Percentiles rank a stretch among this genome's conserved stretches.
phyloP scores from a whole-genome alignment of 768 basidiomycete species.

The Boletus tomentosulus region DNA sequence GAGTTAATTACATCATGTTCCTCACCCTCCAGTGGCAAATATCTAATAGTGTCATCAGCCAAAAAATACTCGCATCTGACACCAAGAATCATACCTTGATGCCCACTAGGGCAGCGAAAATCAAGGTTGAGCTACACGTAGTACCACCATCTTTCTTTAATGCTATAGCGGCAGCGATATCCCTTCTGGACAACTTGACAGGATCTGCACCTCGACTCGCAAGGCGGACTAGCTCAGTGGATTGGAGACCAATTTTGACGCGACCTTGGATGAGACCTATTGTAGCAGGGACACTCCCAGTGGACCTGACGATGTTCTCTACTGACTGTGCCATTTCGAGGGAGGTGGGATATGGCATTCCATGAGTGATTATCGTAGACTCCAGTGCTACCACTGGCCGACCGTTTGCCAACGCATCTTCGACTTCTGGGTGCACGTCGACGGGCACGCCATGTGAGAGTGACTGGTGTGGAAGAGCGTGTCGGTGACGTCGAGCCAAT shows the following conservation, averaged over 20 bases:
- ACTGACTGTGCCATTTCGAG: conserved; percentile 65
- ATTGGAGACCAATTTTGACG: conserved; percentile 78
- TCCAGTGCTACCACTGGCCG: conserved; percentile 87
- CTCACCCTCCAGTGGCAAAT: conserved; percentile 90
- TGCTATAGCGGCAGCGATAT: conserved; percentile 73
- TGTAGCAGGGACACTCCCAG: conserved; percentile 84
- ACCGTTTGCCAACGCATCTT: conserved; percentile 64
- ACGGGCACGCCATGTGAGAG: conserved; percentile 32
- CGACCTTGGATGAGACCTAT: conserved; percentile 81
- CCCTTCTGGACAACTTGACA: conserved; percentile 74
- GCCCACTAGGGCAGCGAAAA: conserved; percentile 75
- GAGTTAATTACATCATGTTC: not conserved
- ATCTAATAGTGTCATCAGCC: conserved; percentile 43
- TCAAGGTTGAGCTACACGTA: conserved; percentile 69
- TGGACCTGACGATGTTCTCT: conserved; percentile 67
- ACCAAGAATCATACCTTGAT: conserved; percentile 58
- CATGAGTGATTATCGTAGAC: conserved; percentile 89
- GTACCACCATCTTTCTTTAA: conserved; percentile 72
- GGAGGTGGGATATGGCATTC: conserved; percentile 80
- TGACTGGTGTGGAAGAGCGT: conserved; percentile 1
- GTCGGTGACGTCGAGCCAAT: conserved; percentile 1
- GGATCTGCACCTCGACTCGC: conserved; percentile 48
- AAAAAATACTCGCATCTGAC: not conserved
- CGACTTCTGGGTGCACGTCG: conserved; percentile 80
- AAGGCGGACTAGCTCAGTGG: conserved; percentile 61